Evolutionary conservation across 2,329 filamentous ascomycete genomes (phyloP).

Genomic region (Lasiodiplodia citricola): DNA sequence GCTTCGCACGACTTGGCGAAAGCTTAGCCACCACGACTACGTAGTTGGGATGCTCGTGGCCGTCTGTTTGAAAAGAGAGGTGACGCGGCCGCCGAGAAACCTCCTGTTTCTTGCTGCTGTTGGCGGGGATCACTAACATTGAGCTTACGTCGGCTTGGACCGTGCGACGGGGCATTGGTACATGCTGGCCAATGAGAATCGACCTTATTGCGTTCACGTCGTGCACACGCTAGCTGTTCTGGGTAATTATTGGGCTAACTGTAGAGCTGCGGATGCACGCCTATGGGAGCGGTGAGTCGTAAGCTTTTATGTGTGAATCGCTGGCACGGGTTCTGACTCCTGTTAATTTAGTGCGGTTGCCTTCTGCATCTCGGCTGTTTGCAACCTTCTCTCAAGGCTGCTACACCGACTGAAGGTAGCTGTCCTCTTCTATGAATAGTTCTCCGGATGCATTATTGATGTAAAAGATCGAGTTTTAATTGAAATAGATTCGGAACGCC

Average conservation of each 20-base stretch:
- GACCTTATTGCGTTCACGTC: background rate
- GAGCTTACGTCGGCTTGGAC: conserved; percentile 17
- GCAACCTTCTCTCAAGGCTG: too few relatives aligned
- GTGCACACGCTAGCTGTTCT: background rate
- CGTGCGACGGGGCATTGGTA: background rate
- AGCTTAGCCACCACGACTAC: background rate
- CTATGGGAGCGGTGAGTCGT: background rate
- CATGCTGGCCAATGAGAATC: background rate
- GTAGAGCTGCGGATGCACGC: background rate
- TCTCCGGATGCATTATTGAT: too few relatives aligned
- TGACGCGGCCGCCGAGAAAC: conserved; percentile 9
- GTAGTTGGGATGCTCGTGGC: background rate
- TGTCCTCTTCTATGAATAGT: too few relatives aligned
- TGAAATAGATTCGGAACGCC: too few relatives aligned
- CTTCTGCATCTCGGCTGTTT: too few relatives aligned
- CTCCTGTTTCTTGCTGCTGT: background rate
- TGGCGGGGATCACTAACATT: too few relatives aligned
- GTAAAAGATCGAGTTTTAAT: too few relatives aligned
- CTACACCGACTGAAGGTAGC: too few relatives aligned
- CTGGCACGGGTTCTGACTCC: background rate
- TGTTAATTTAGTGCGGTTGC: too few relatives aligned
- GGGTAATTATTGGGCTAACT: background rate
- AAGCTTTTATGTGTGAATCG: background rate
- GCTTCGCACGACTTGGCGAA: conserved; percentile 14
- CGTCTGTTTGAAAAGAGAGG: background rate